Evolutionary conservation across 2,329 filamentous ascomycete species (phyloP), one percentile per base, ranked within the genome.

Genomic region (Fusarium goolgardi): DNA sequence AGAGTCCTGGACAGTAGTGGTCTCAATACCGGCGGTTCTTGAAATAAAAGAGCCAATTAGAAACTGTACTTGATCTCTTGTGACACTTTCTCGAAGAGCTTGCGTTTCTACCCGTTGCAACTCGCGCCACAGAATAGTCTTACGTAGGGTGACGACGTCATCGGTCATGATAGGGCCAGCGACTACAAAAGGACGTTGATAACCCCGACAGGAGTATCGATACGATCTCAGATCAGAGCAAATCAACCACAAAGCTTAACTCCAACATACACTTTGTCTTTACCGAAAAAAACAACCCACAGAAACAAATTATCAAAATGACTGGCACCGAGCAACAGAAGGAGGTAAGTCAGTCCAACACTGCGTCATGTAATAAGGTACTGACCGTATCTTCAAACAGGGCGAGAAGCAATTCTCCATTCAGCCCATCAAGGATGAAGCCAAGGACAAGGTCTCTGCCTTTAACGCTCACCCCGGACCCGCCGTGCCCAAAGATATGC

Each of bases 381-480:
- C 61, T 68, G 49, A 69, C 46, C n/a, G 16, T 61, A 25, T 40
- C 32, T n/a, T 49, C 9, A 34, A 34, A 56, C 31, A 80, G 75
- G 76, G 75, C 66, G 81, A 83, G 76, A 81, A 83, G 76, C 70
- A 82, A 68, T 82, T 83, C 71, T 77, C 75, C 70, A 80, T 81
- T 64, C 81, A 82, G 73, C 81, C 81, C 75, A 79, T 83, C 71
- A 77, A 83, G 67, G 76, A 82, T 60, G 66, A 81, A 50, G 73
- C 72, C 32, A 71, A 84, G 75, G 74, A 79, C 72, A 83, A 83
- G 76, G 83, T 87, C 73, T 80, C 82, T 55, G 81, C 85, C 35
- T 82, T 85, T 74, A 76, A 83, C 57, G 87, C 87, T 20, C 80
- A 85, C 52, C 88, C 87, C 15, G 88, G 88, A 34, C 88, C 88